Percentiles rank a stretch among this genome's conserved stretches.
Conservation (phyloP, 2,329 filamentous ascomycete genomes). For the Exophiala phaeomuriformis region DNA sequence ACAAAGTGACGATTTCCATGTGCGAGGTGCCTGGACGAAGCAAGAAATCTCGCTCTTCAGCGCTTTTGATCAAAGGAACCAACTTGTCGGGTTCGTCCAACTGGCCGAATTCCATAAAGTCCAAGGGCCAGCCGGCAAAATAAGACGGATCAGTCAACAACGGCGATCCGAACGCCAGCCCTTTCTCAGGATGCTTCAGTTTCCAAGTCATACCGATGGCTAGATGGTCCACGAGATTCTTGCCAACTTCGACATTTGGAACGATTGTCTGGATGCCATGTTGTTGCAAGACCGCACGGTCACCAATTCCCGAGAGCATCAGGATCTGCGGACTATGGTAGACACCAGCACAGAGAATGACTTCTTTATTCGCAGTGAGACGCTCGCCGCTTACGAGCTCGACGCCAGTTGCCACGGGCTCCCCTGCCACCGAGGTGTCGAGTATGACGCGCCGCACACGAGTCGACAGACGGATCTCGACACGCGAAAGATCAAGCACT, state of each 20-base stretch:
- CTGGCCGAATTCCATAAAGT: conserved; percentile 31
- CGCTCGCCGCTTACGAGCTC: conserved; percentile 24
- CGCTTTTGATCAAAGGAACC: not conserved
- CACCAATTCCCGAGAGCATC: conserved; percentile 32
- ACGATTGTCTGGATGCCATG: conserved; percentile 30
- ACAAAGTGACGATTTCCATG: conserved; percentile 8
- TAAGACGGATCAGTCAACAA: conserved; percentile 35
- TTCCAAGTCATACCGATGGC: conserved; percentile 29
- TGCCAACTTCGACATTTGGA: conserved; percentile 33
- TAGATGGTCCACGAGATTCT: conserved; percentile 34
- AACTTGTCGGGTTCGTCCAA: conserved; percentile 5
- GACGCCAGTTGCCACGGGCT: conserved; percentile 26
- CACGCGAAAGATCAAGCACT: conserved; percentile 8
- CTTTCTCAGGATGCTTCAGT: conserved; percentile 29
- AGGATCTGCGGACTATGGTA: conserved; percentile 39
- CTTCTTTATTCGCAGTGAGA: conserved; percentile 34
- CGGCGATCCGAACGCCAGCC: conserved; percentile 34
- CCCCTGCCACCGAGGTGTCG: not conserved
- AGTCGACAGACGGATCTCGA: conserved; percentile 23
- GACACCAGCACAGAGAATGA: conserved; percentile 40
- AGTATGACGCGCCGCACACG: conserved; percentile 26
- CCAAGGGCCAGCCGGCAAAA: conserved; percentile 32
- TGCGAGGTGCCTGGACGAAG: conserved; percentile 12
- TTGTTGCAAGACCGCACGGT: conserved; percentile 29
- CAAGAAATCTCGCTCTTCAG: conserved; percentile 4